Evolutionary conservation across 1,284 basidiomycete genomes (phyloP).

Genomic region (Sanghuangporus weigelae): DNA sequence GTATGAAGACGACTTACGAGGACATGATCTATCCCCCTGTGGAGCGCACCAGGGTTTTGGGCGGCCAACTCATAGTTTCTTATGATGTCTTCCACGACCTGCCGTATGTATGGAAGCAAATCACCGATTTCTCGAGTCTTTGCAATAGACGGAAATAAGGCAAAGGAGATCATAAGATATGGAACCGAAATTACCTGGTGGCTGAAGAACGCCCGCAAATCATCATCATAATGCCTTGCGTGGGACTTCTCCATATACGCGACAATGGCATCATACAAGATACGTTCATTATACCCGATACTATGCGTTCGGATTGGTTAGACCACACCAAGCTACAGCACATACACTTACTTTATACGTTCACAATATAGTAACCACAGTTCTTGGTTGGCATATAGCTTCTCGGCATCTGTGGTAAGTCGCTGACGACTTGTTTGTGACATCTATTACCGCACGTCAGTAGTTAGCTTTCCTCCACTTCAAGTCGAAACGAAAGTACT

Average conservation of each 20-base stretch:
- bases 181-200: constrained; percentile 41
- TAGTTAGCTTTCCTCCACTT: constrained; percentile 3
- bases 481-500: constrained; percentile 11
- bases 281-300: constrained; percentile 43
- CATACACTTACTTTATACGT: constrained; percentile 47
- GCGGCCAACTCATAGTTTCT: constrained; percentile 22
- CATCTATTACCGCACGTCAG: constrained; percentile 46
- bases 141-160: neutral
- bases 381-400: constrained; percentile 76
- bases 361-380: constrained; percentile 85
- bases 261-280: constrained; percentile 62
- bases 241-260: constrained; percentile 54
- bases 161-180: neutral
- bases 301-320: constrained; percentile 26
- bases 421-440: constrained; percentile 73
- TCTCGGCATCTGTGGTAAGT: constrained; percentile 85
- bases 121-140: constrained; percentile 43
- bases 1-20: neutral
- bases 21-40: constrained; percentile 8
- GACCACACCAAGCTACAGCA: neutral
- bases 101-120: constrained; percentile 49
- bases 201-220: constrained; percentile 84
- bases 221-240: constrained; percentile 66
- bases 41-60: constrained; percentile 23
- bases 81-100: constrained; percentile 39